Base-by-base conservation (phyloP, 257 asterid species). In the Ocimum tenuiflorum region DNA sequence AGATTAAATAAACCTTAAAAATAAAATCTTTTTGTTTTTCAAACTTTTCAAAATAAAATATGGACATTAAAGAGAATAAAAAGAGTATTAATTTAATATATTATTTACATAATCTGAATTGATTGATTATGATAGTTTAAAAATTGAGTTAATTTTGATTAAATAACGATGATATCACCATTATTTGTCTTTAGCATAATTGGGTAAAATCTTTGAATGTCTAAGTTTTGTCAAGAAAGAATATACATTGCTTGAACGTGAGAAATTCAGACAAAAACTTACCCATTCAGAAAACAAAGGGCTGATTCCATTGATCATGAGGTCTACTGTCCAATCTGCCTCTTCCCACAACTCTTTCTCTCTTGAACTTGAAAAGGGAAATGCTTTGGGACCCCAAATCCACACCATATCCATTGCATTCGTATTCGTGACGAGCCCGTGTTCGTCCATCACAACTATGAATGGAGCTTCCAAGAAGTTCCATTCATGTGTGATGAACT, bases 371-470 rank as follows among this genome's bases (percentile, higher is more conserved):
- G 96, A 83, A 75, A 85, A 89, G 35, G 95, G 96, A 71, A 78
- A 83, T 31, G 96, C 89, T 57, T 79, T 78, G 39, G 80, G 65
- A 7, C 94, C 95, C 94, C 94, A 87, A 0, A 87, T 72, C 89
- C 84, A 87, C 38, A 85, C 73, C 91, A 87, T 81, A 65, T 89
- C 91, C 72, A 80, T 58, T 7, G 97, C 89, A 73, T 87, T 78
- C 7, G 52, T 23, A 73, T 87, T 87, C 8, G 87, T 49, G 14
- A 89, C 71, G 55, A 23, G 43, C 41, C 95, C 88, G 12, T 77
- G 41, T 23, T 68, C 73, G 58, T 75, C 65, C 77, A 89, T 49
- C 41, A 77, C 91, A 9, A 83, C 80, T 85, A 89, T 76, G 47
- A 77, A 47, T 0, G 86, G 71, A 45, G 80, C 91, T 5, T 77